Conservation (phyloP, 805 yeast genomes). For the Yamadazyma takamatsuzukensis region DNA sequence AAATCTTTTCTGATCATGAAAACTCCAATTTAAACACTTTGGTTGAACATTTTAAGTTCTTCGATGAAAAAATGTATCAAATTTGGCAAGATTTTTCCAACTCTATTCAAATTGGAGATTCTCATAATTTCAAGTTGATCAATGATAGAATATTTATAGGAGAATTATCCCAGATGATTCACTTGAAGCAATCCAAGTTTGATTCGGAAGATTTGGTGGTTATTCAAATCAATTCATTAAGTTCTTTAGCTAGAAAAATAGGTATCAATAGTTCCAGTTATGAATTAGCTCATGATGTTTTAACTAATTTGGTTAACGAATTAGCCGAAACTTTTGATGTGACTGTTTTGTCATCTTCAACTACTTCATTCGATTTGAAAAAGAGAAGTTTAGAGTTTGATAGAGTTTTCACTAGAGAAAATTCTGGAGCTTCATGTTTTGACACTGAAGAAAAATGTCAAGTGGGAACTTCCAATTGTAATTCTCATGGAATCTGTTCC, state of each 20-base stretch:
- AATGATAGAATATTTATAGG: conserved; percentile 46
- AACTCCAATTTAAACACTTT: background rate
- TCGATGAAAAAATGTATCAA: conserved; percentile 3
- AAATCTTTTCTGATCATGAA: conserved; percentile 3
- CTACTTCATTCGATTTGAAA: conserved; percentile 6
- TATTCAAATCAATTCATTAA: conserved; percentile 41
- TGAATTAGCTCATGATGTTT: conserved; percentile 30
- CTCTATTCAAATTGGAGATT: conserved; percentile 2
- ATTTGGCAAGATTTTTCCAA: conserved; percentile 10
- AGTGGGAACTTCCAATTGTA: conserved; percentile 45
- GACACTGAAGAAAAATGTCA: conserved; percentile 45
- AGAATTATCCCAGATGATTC: conserved; percentile 47
- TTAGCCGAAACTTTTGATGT: conserved; percentile 20
- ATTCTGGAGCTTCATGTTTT: conserved; percentile 24
- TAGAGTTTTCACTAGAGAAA: conserved; percentile 9
- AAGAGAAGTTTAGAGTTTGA: conserved; percentile 19
- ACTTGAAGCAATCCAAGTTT: conserved; percentile 23
- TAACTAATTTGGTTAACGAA: conserved; percentile 25
- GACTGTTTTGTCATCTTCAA: conserved; percentile 21
- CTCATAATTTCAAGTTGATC: conserved; percentile 24
- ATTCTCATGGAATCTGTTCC: conserved; percentile 52
- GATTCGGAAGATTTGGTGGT: conserved; percentile 23
- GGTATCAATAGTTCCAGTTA: conserved; percentile 43
- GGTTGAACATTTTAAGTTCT: conserved; percentile 8
- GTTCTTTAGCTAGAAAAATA: conserved; percentile 38